Conservation (phyloP, 2,329 filamentous ascomycete genomes). For the Parasarocladium wereldwijsianum region DNA sequence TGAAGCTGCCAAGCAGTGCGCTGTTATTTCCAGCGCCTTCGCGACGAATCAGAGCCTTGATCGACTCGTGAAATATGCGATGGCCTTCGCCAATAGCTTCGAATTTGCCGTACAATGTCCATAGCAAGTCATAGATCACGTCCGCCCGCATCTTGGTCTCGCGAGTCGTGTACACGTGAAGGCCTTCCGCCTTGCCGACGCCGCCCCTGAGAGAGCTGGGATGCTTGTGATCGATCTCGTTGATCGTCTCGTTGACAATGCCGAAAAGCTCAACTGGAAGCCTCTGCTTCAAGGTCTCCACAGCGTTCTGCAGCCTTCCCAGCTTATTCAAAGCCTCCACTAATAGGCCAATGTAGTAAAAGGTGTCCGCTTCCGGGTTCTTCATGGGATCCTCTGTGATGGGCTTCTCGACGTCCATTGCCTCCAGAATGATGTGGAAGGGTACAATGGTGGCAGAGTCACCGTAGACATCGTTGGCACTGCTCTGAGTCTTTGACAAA, state of each 20-base stretch:
- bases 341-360: constrained; percentile 78
- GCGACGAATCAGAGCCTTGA: constrained; percentile 70
- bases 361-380: constrained; percentile 91
- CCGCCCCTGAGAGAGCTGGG: constrained; percentile 60
- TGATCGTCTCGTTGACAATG: constrained; percentile 88
- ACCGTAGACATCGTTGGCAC: constrained; percentile 31
- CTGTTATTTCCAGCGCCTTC: constrained; percentile 54
- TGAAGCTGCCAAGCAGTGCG: constrained; percentile 72
- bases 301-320: constrained; percentile 67
- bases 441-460: constrained; percentile 31
- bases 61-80: constrained; percentile 82
- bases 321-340: constrained; percentile 86
- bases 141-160: constrained; percentile 67
- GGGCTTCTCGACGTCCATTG: constrained; percentile 42
- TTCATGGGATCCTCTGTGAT: constrained; percentile 78
- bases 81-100: constrained; percentile 95
- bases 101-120: constrained; percentile 89
- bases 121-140: constrained; percentile 81
- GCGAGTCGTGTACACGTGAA: constrained; percentile 49
- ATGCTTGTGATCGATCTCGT: constrained; percentile 83
- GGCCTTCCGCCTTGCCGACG: constrained; percentile 35
- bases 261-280: constrained; percentile 87
- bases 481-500: constrained; percentile 52
- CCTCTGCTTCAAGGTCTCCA: constrained; percentile 83
- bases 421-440: constrained; percentile 45